Conservation (phyloP, 352 stramenopile species). For the Phytophthora cajani region DNA sequence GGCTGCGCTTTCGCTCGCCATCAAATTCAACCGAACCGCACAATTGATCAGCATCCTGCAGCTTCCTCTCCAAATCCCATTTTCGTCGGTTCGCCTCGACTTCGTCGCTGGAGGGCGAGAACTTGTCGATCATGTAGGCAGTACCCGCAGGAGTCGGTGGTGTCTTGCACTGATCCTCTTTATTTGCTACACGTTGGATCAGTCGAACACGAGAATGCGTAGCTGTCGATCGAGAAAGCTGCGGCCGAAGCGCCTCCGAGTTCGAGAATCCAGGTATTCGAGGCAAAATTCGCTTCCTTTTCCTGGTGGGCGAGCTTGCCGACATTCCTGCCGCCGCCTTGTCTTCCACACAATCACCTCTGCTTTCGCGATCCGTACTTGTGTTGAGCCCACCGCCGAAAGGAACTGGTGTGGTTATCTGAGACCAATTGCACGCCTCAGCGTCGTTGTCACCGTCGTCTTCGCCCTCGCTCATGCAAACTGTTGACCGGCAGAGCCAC, state of each 20-base stretch:
- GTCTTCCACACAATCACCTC: neutral
- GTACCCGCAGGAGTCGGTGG: neutral
- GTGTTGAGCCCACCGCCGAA: constrained; percentile 7
- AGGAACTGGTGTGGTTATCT: constrained; percentile 26
- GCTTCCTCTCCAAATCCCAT: constrained; percentile 35
- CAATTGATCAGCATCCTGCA: constrained; percentile 20
- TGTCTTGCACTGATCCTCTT: constrained; percentile 1
- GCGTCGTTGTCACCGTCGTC: constrained; percentile 32
- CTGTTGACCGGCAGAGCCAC: constrained; percentile 66
- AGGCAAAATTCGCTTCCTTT: constrained; percentile 28
- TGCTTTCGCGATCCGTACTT: neutral
- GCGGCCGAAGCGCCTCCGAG: constrained; percentile 27
- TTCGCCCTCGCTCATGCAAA: constrained; percentile 45
- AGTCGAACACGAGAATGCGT: constrained; percentile 9
- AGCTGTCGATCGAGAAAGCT: constrained; percentile 24
- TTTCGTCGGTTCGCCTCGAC: constrained; percentile 29
- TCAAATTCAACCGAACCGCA: neutral
- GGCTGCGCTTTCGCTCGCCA: constrained; percentile 8
- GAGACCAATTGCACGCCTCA: constrained; percentile 28
- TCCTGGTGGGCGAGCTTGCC: constrained; percentile 1
- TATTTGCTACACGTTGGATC: neutral
- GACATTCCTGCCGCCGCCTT: neutral
- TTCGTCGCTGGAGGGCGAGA: constrained; percentile 18
- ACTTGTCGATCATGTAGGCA: neutral
- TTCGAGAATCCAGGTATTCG: constrained; percentile 39